phyloP scores from a whole-genome alignment of 2,329 filamentous ascomycete genomes.

The Gliomastix tumulicola region DNA sequence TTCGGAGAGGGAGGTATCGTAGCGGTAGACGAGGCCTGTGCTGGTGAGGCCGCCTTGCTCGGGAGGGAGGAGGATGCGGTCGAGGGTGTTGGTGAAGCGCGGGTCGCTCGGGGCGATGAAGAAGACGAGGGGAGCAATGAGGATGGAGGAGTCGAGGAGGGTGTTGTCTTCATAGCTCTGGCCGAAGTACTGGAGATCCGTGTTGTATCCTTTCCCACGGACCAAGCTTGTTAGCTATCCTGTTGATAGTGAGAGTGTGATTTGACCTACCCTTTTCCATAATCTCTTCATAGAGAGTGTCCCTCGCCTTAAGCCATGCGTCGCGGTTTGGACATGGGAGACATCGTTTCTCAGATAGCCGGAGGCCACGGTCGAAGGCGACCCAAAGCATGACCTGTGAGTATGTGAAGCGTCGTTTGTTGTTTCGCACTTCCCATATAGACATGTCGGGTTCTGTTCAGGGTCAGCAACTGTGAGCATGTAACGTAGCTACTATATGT shows the following conservation, averaged over 20 bases:
- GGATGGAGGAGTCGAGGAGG: slow-evolving; percentile 65
- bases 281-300: slow-evolving; percentile 65
- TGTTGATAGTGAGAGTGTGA: slow-evolving; percentile 67
- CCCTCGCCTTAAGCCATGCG: slow-evolving; percentile 60
- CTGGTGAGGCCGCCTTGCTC: slow-evolving; percentile 71
- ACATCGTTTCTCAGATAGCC: slow-evolving; percentile 67
- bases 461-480: too few species aligned
- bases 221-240: slow-evolving; percentile 61
- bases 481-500: too few species aligned
- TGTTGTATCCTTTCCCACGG: slow-evolving; percentile 54
- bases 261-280: slow-evolving; percentile 59
- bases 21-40: slow-evolving; percentile 69
- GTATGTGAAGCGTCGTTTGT: slow-evolving; percentile 72
- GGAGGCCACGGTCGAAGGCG: slow-evolving; percentile 67
- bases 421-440: slow-evolving; percentile 74
- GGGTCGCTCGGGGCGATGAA: slow-evolving; percentile 75
- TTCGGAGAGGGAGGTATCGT: slow-evolving; percentile 61
- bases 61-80: slow-evolving; percentile 62
- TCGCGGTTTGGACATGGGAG: slow-evolving; percentile 65
- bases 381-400: slow-evolving; percentile 84
- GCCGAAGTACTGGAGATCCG: slow-evolving; percentile 60
- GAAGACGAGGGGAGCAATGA: slow-evolving; percentile 73
- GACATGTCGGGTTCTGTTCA: slow-evolving; percentile 65
- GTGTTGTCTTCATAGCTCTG: slow-evolving; percentile 70
- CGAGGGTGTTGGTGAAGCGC: slow-evolving; percentile 64